Evolutionary conservation across 192 early-diverging fungal species (phyloP).

Genomic region (Gigaspora rosea): DNA sequence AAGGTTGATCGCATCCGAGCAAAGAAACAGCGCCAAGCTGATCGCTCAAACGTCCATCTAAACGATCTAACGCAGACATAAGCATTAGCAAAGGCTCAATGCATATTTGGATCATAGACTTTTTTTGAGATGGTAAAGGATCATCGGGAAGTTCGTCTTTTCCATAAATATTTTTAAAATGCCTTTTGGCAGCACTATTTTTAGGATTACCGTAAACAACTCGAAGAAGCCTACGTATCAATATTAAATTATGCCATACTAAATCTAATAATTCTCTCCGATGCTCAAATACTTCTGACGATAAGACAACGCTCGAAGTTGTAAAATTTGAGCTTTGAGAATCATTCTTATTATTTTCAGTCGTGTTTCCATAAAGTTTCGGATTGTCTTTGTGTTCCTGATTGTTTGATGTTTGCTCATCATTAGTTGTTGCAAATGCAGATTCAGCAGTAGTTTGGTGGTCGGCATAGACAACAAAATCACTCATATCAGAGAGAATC

Average conservation of each 20-base stretch:
- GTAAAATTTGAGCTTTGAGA: not conserved
- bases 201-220: constrained; percentile 19
- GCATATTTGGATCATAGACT: constrained; percentile 30
- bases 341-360: constrained; percentile 9
- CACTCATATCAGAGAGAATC: constrained; percentile 28
- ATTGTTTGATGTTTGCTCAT: not conserved
- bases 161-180: constrained; percentile 31
- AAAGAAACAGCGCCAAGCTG: constrained; percentile 31
- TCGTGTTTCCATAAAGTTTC: not conserved
- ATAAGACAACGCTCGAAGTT: not conserved
- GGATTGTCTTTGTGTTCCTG: not conserved
- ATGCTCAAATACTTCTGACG: constrained; percentile 28
- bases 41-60: constrained; percentile 32
- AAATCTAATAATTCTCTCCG: constrained; percentile 22
- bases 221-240: constrained; percentile 16
- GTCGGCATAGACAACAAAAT: constrained; percentile 28
- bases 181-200: constrained; percentile 18
- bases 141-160: constrained; percentile 30
- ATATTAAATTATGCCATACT: constrained; percentile 20
- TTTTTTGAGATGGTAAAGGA: constrained; percentile 30
- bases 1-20: not conserved
- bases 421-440: not conserved
- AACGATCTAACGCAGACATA: constrained; percentile 31
- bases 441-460: constrained; percentile 14
- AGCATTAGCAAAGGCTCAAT: constrained; percentile 29